These are phyloP conservation scores for Jackrogersella multiformis DNA, from an alignment of 495 filamentous ascomycete species.

Conservation along the genomic window DNA sequence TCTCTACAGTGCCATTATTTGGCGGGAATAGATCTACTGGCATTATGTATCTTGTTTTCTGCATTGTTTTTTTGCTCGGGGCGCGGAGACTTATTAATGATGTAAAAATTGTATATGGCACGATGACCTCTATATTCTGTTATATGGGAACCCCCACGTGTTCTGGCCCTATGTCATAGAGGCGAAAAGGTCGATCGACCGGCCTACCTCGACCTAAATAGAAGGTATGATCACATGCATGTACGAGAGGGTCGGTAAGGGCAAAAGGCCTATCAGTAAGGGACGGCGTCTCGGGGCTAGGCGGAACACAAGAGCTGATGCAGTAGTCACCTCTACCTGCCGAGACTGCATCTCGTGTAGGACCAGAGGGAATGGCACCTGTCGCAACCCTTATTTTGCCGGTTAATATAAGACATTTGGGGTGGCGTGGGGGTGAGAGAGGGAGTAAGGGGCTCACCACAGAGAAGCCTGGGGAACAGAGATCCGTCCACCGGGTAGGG, in stretches of 20 bases:
- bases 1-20: not conserved
- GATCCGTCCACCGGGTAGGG: conserved; percentile 31
- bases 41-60: too few relatives aligned
- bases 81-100: not conserved
- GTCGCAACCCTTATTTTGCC: conserved; percentile 7
- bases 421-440: conserved; percentile 24
- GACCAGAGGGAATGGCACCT: conserved; percentile 22
- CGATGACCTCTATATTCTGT: conserved; percentile 1
- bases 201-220: not conserved
- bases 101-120: not conserved
- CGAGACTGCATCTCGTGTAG: conserved; percentile 8
- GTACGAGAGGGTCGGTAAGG: not conserved
- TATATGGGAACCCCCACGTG: not conserved
- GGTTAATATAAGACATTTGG: conserved; percentile 17
- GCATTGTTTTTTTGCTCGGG: not conserved
- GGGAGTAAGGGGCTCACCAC: conserved; percentile 2
- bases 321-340: conserved; percentile 3
- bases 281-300: conserved; percentile 3
- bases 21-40: not conserved
- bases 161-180: not conserved
- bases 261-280: not conserved
- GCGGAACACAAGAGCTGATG: not conserved
- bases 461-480: conserved; percentile 18
- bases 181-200: conserved; percentile 23
- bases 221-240: conserved; percentile 8